phyloP scores from a whole-genome alignment of 768 basidiomycete genomes.

The Termitomyces sp. region DNA sequence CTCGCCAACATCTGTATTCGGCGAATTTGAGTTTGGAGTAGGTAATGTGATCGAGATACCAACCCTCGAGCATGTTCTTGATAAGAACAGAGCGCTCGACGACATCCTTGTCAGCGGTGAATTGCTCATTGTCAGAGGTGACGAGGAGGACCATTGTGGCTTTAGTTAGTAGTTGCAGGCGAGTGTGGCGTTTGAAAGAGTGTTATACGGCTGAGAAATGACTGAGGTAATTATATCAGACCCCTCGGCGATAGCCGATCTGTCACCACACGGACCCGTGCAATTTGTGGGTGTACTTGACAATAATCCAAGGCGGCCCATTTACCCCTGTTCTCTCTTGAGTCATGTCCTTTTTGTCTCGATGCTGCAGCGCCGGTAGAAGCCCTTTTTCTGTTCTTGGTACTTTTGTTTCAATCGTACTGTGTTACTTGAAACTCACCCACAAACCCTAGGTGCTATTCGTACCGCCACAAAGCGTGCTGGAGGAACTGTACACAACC shows the following conservation, averaged over 20 bases:
- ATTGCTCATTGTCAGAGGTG: conserved; percentile 95
- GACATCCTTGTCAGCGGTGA: conserved; percentile 89
- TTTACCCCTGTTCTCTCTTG: background rate
- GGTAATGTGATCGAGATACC: conserved; percentile 14
- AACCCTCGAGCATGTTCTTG: conserved; percentile 99
- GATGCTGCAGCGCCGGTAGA: conserved; percentile 28
- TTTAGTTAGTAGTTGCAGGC: conserved; percentile 7
- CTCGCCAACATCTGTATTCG: conserved; percentile 79
- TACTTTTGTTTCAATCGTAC: conserved; percentile 14
- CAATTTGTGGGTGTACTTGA: background rate
- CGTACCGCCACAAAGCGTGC: conserved; percentile 96
- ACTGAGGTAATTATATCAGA: conserved; percentile 24
- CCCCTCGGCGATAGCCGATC: conserved; percentile 36
- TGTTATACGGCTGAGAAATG: conserved; percentile 1
- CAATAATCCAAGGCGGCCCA: background rate
- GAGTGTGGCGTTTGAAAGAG: conserved; percentile 14
- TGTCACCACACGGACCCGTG: conserved; percentile 1
- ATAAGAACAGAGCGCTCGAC: conserved; percentile 95
- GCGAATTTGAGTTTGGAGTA: conserved; percentile 8
- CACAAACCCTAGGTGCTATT: conserved; percentile 52
- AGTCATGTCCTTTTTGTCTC: conserved; percentile 45
- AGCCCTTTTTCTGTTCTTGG: conserved; percentile 50
- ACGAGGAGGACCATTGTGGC: conserved; percentile 75
- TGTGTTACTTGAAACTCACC: background rate
- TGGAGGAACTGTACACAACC: conserved; percentile 90